Conservation (phyloP, 768 basidiomycete species). For the Tricholoma flavovirens region DNA sequence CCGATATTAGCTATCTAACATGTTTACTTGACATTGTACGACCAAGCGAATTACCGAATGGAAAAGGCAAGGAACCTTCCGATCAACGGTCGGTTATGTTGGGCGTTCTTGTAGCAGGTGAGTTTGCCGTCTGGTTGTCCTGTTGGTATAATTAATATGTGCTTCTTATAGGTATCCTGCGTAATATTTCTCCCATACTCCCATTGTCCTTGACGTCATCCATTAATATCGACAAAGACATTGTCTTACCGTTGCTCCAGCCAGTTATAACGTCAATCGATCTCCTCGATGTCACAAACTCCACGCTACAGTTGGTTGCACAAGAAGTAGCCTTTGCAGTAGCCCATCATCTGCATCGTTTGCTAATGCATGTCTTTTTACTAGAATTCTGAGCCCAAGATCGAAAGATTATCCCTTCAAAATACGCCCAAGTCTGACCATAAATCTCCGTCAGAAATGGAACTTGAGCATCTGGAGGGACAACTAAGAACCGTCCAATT, state of each 20-base stretch:
- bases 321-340: not conserved
- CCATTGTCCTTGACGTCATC: conserved; percentile 56
- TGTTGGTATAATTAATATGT: not conserved
- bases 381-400: conserved; percentile 44
- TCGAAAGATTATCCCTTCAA: conserved; percentile 56
- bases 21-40: conserved; percentile 62
- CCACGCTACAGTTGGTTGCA: not conserved
- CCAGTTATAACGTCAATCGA: conserved; percentile 60
- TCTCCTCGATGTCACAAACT: conserved; percentile 42
- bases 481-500: conserved; percentile 70
- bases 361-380: not conserved
- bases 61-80: conserved; percentile 34
- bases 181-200: conserved; percentile 72
- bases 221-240: conserved; percentile 64
- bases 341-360: not conserved
- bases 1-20: conserved; percentile 53
- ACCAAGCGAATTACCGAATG: conserved; percentile 25
- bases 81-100: conserved; percentile 50
- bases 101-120: conserved; percentile 69
- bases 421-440: conserved; percentile 73
- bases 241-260: conserved; percentile 65
- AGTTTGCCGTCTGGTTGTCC: conserved; percentile 8
- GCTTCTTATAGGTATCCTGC: conserved; percentile 53
- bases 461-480: conserved; percentile 69
- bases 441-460: conserved; percentile 58